These are phyloP conservation scores for Aureobasidium subglaciale DNA, from an alignment of 2,329 filamentous ascomycete species.

Conservation along the genomic window DNA sequence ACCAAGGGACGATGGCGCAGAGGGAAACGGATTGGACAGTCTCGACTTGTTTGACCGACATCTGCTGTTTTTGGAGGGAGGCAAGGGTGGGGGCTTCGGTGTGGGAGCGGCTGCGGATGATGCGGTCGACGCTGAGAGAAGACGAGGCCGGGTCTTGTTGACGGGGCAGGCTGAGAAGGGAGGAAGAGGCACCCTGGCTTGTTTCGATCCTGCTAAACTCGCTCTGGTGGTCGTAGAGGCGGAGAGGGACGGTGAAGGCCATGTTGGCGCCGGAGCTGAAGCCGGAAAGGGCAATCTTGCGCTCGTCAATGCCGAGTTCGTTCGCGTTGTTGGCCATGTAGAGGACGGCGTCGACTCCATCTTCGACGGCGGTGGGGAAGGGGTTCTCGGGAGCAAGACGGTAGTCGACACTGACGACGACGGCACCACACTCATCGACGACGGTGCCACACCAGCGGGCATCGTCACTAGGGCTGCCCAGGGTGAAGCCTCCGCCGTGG, in stretches of 20 bases:
- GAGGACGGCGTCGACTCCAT: slow-evolving; percentile 55
- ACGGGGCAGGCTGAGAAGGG: slow-evolving; percentile 16
- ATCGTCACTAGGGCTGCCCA: slow-evolving; percentile 55
- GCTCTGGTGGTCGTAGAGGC: slow-evolving; percentile 44
- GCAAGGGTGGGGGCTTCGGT: slow-evolving; percentile 1
- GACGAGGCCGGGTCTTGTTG: slow-evolving; percentile 16
- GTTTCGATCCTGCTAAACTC: slow-evolving; percentile 22
- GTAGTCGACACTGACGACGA: slow-evolving; percentile 56
- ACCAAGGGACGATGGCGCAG: slow-evolving; percentile 53
- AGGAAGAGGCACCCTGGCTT: slow-evolving; percentile 14
- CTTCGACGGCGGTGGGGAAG: slow-evolving; percentile 57
- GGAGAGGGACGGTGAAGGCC: slow-evolving; percentile 54
- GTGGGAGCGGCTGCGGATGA: slow-evolving; percentile 17
- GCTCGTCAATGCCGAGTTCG: slow-evolving; percentile 50
- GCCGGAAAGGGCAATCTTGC: slow-evolving; percentile 52
- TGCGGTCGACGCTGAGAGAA: slow-evolving; percentile 19
- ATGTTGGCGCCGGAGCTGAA: slow-evolving; percentile 60
- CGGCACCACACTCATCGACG: slow-evolving; percentile 48
- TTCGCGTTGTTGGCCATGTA: slow-evolving; percentile 51
- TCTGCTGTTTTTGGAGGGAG: slow-evolving; percentile 5
- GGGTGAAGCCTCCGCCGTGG: slow-evolving; percentile 57
- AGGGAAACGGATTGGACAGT: slow-evolving; percentile 35
- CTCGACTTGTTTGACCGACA: slow-evolving; percentile 10
- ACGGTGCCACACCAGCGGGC: slow-evolving; percentile 52
- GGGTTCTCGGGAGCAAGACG: slow-evolving; percentile 54